These are phyloP conservation scores for Verticillium nubilum DNA, from an alignment of 2,329 filamentous ascomycete genomes.

Conservation along the genomic window DNA sequence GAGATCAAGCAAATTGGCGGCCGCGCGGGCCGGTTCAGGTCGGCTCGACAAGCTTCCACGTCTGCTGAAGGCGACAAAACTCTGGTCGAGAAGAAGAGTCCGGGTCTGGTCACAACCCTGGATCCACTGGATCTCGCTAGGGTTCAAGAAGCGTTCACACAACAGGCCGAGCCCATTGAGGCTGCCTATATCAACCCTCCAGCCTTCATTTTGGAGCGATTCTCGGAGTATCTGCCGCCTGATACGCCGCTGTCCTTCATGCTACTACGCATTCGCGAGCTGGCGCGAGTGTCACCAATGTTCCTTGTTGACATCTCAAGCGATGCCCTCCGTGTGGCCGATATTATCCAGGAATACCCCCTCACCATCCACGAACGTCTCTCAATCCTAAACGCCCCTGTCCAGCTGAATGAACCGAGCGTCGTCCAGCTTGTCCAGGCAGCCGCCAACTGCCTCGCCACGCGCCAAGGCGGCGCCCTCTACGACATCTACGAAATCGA, in stretches of 20 bases:
- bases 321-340: slow-evolving; percentile 61
- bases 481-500: slow-evolving; percentile 66
- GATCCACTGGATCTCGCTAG: slow-evolving; percentile 61
- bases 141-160: slow-evolving; percentile 57
- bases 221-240: slow-evolving; percentile 76
- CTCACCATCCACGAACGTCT: slow-evolving; percentile 71
- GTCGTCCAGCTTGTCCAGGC: slow-evolving; percentile 49
- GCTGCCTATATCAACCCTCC: slow-evolving; percentile 74
- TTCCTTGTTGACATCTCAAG: slow-evolving; percentile 61
- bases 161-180: slow-evolving; percentile 59
- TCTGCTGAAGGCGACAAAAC: slow-evolving; percentile 8
- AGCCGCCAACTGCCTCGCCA: slow-evolving; percentile 65
- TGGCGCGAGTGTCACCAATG: slow-evolving; percentile 55
- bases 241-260: slow-evolving; percentile 80
- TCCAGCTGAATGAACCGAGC: slow-evolving; percentile 44
- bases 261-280: slow-evolving; percentile 66
- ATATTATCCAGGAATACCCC: slow-evolving; percentile 66
- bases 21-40: slow-evolving; percentile 80
- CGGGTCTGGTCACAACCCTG: slow-evolving; percentile 73
- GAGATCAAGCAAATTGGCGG: slow-evolving; percentile 95
- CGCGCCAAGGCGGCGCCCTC: slow-evolving; percentile 60
- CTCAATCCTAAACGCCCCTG: slow-evolving; percentile 68
- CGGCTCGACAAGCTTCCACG: slow-evolving; percentile 52
- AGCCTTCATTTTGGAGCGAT: slow-evolving; percentile 62
- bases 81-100: slow-evolving; percentile 4